These are phyloP conservation scores for Fusarium cicatricum DNA, from an alignment of 2,329 filamentous ascomycete species.

Conservation along the genomic window DNA sequence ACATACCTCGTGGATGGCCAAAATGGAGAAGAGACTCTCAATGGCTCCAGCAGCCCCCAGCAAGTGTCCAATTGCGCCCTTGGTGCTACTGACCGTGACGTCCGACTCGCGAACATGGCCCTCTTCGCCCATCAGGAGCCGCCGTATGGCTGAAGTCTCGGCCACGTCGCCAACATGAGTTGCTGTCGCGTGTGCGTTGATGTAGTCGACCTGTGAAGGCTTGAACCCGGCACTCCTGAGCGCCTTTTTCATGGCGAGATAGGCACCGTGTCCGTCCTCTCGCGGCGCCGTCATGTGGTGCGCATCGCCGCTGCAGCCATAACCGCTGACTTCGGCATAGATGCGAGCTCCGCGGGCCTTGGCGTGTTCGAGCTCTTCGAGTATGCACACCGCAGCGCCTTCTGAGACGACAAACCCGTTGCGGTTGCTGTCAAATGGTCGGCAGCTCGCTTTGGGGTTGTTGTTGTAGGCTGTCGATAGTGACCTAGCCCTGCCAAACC, in stretches of 20 bases:
- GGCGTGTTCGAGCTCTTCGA: constrained; percentile 93
- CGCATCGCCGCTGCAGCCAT: constrained; percentile 90
- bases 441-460: constrained; percentile 73
- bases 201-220: constrained; percentile 81
- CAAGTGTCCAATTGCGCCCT: constrained; percentile 90
- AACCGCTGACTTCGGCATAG: constrained; percentile 89
- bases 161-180: constrained; percentile 87
- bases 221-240: constrained; percentile 74
- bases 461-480: constrained; percentile 84
- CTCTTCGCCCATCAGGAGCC: constrained; percentile 76
- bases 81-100: constrained; percentile 90
- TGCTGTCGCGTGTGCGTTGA: constrained; percentile 95
- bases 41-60: constrained; percentile 91
- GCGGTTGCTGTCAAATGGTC: constrained; percentile 84
- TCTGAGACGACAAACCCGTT: constrained; percentile 93
- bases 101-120: constrained; percentile 68
- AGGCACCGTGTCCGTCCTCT: constrained; percentile 82
- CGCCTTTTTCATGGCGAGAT: constrained; percentile 84
- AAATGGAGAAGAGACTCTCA: constrained; percentile 84
- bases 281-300: constrained; percentile 92
- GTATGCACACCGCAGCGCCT: constrained; percentile 84
- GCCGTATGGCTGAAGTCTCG: constrained; percentile 83
- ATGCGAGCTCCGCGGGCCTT: constrained; percentile 79
- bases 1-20: constrained; percentile 80
- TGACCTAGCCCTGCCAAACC: constrained; percentile 88